A percentile compares a stretch with the other conserved stretches of the same genome.
Conservation (phyloP, 352 stramenopile species). For the Pythium grandisporangium region DNA sequence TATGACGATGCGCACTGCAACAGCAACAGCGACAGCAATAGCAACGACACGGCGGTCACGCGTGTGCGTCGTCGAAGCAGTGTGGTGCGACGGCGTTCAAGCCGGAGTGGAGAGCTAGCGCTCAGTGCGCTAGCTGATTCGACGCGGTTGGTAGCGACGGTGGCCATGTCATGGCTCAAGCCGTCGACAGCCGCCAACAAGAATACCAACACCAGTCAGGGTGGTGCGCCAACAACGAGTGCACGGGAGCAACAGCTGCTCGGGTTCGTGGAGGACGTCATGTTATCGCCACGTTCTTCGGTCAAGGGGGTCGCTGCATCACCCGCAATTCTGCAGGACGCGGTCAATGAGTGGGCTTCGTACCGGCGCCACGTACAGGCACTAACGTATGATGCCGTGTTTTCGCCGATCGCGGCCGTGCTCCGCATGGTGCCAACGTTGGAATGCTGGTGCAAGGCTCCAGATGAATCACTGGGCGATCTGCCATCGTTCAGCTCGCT, state of each 20-base stretch:
- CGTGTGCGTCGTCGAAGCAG: conserved; percentile 17
- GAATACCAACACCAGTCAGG: no score
- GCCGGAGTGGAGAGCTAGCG: conserved; percentile 3
- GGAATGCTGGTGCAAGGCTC: conserved; percentile 44
- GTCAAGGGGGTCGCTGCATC: no score
- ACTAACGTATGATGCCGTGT: conserved; percentile 70
- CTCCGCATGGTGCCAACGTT: conserved; percentile 35
- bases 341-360: conserved; percentile 4
- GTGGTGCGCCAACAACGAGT: no score
- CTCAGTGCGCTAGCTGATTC: conserved; percentile 27
- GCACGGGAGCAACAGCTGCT: no score
- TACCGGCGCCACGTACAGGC: conserved; percentile 31
- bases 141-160: conserved; percentile 21
- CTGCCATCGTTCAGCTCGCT: conserved; percentile 69
- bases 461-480: conserved; percentile 33
- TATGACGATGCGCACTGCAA: no score
- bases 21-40: neutral
- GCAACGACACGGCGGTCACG: neutral
- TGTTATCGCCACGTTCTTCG: no score
- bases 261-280: no score
- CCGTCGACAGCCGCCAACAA: no score
- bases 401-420: conserved; percentile 41
- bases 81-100: conserved; percentile 5
- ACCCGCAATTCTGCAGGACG: no score
- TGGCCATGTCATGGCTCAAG: conserved; percentile 40